Percentiles rank a stretch among this genome's conserved stretches.
Conservation (phyloP, 2,329 filamentous ascomycete genomes). For the Gaeumannomyces tritici region DNA sequence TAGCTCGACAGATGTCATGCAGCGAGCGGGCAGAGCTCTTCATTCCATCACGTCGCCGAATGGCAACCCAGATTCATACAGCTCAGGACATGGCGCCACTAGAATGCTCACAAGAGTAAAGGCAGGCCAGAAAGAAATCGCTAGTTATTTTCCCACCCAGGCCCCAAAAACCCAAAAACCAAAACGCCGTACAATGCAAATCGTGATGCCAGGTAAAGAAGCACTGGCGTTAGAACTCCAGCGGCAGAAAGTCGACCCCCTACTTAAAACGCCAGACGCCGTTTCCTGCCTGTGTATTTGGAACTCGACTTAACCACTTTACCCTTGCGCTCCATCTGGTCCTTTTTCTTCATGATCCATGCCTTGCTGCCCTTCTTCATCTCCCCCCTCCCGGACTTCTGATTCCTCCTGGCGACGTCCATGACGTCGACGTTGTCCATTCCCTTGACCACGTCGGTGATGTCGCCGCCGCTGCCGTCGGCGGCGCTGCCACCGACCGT, state of each 20-base stretch:
- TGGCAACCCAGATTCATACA: too few species aligned
- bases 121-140: neutral
- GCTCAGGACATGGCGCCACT: too few species aligned
- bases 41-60: too few species aligned
- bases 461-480: constrained; percentile 57
- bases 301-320: constrained; percentile 87
- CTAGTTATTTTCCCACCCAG: neutral
- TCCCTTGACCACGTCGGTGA: constrained; percentile 79
- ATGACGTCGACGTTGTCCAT: constrained; percentile 83
- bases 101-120: neutral
- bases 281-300: constrained; percentile 89
- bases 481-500: constrained; percentile 63
- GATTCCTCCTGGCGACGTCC: constrained; percentile 52
- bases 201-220: neutral
- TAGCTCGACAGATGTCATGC: too few species aligned
- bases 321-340: constrained; percentile 89
- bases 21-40: too few species aligned
- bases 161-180: neutral
- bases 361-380: constrained; percentile 74
- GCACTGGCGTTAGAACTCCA: constrained; percentile 2
- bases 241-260: neutral
- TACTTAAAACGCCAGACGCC: constrained; percentile 63
- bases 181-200: neutral
- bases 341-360: constrained; percentile 81
- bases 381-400: constrained; percentile 36